These are phyloP conservation scores for Heritiera littoralis DNA, from an alignment of 345 rosid genomes.

Conservation along the genomic window DNA sequence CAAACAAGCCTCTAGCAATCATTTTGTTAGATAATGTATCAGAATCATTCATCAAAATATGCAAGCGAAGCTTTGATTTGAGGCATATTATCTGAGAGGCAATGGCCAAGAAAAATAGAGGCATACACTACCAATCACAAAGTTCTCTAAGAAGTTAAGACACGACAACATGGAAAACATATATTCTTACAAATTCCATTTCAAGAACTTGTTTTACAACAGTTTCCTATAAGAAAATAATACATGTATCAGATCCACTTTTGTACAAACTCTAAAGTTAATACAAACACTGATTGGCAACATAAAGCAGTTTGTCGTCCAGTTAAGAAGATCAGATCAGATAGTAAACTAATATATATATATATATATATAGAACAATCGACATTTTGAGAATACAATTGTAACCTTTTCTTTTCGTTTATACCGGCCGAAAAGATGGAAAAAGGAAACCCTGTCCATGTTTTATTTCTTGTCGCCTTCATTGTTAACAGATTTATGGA, in stretches of 20 bases:
- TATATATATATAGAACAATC: slow-evolving; percentile 5
- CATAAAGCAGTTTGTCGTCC: not conserved
- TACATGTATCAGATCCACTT: slow-evolving; percentile 32
- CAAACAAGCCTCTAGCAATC: slow-evolving; percentile 15
- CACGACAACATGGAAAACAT: slow-evolving; percentile 16
- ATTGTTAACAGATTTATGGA: slow-evolving; percentile 44
- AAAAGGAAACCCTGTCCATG: slow-evolving; percentile 18
- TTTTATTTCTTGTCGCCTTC: slow-evolving; percentile 25
- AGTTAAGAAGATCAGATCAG: slow-evolving; percentile 26
- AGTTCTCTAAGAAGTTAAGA: not conserved
- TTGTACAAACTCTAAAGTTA: slow-evolving; percentile 35
- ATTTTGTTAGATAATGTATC: not conserved
- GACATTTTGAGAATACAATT: slow-evolving; percentile 22
- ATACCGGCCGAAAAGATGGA: slow-evolving; percentile 22
- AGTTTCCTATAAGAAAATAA: slow-evolving; percentile 23
- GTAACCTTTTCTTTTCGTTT: slow-evolving; percentile 18
- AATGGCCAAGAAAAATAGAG: slow-evolving; percentile 11
- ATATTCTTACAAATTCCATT: slow-evolving; percentile 35
- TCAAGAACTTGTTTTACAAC: slow-evolving; percentile 35
- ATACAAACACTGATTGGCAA: slow-evolving; percentile 24
- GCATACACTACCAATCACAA: slow-evolving; percentile 3
- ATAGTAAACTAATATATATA: not conserved
- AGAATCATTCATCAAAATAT: not conserved
- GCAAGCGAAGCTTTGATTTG: not conserved
- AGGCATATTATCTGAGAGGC: slow-evolving; percentile 5